Percentiles rank a stretch among this genome's conserved stretches.
phyloP scores from a whole-genome alignment of 306 rosid species.

The Glycine latifolia region DNA sequence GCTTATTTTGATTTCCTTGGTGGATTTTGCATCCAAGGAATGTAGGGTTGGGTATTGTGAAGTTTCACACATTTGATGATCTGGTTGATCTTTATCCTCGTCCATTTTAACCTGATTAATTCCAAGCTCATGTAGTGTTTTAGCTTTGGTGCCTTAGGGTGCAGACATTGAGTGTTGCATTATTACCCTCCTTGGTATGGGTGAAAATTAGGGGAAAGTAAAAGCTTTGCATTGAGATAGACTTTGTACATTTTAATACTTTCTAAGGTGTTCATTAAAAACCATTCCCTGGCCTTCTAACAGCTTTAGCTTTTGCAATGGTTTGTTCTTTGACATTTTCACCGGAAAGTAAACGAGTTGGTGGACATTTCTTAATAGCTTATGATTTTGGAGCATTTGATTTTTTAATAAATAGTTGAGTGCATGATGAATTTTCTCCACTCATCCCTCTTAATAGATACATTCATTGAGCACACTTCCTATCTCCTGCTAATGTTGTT shows the following conservation, averaged over 20 bases:
- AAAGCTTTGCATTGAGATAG: not conserved
- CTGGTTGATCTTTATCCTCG: conserved; percentile 8
- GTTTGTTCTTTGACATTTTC: conserved; percentile 6
- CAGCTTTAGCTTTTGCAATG: conserved; percentile 3
- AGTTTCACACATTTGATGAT: conserved; percentile 37
- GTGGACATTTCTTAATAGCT: conserved; percentile 1
- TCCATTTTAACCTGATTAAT: conserved; percentile 19
- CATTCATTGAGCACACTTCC: not conserved
- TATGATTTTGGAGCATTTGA: conserved; percentile 22
- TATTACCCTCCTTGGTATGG: not conserved
- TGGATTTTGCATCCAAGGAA: conserved; percentile 31
- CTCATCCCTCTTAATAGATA: not conserved
- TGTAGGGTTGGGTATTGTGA: conserved; percentile 22
- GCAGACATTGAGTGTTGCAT: conserved; percentile 14
- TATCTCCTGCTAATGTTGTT: conserved; percentile 25
- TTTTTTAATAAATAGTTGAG: conserved; percentile 10
- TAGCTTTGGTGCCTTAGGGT: conserved; percentile 33
- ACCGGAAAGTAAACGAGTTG: not conserved
- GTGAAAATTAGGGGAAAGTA: conserved; percentile 17
- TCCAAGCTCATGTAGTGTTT: conserved; percentile 12
- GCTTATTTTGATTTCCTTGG: not conserved
- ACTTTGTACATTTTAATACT: not conserved
- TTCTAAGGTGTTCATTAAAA: not conserved
- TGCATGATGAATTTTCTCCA: not conserved
- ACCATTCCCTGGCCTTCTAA: not conserved